A percentile compares a stretch with the other conserved stretches of the same genome.
phyloP scores from a whole-genome alignment of 352 stramenopile species.

The Phytophthora rubi region DNA sequence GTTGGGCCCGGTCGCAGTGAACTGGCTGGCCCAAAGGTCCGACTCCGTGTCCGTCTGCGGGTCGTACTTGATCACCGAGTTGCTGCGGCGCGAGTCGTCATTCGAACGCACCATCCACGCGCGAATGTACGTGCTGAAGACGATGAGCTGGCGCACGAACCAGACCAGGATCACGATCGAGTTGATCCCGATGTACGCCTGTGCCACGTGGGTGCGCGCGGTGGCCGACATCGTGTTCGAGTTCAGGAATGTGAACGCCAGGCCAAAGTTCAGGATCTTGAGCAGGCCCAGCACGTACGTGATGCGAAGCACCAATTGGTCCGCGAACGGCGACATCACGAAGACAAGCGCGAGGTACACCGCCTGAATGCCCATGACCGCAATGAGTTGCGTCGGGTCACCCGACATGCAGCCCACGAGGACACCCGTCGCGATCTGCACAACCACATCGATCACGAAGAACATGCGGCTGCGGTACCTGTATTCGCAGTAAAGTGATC shows the following conservation, averaged over 20 bases:
- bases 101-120: conserved; percentile 61
- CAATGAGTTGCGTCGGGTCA: conserved; percentile 61
- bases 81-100: conserved; percentile 33
- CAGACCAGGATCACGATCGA: conserved; percentile 60
- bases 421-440: conserved; percentile 65
- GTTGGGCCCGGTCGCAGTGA: conserved; percentile 19
- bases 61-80: conserved; percentile 43
- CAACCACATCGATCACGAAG: conserved; percentile 57
- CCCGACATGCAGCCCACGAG: conserved; percentile 62
- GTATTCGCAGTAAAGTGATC: conserved; percentile 68
- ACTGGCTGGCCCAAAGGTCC: conserved; percentile 53
- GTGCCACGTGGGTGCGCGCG: conserved; percentile 42
- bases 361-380: conserved; percentile 57
- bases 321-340: conserved; percentile 47
- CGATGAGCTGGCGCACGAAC: conserved; percentile 64
- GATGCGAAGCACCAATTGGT: conserved; percentile 48
- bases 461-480: conserved; percentile 70
- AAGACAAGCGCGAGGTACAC: conserved; percentile 61
- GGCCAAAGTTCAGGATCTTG: conserved; percentile 66
- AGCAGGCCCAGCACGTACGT: conserved; percentile 56
- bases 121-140: conserved; percentile 64
- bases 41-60: conserved; percentile 45
- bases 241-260: conserved; percentile 68
- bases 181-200: conserved; percentile 73
- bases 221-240: conserved; percentile 51